Percentiles rank a stretch among this genome's conserved stretches.
Evolutionary conservation across 176 grass and related monocot genomes (phyloP).

Genomic region (Carex littledalei): DNA sequence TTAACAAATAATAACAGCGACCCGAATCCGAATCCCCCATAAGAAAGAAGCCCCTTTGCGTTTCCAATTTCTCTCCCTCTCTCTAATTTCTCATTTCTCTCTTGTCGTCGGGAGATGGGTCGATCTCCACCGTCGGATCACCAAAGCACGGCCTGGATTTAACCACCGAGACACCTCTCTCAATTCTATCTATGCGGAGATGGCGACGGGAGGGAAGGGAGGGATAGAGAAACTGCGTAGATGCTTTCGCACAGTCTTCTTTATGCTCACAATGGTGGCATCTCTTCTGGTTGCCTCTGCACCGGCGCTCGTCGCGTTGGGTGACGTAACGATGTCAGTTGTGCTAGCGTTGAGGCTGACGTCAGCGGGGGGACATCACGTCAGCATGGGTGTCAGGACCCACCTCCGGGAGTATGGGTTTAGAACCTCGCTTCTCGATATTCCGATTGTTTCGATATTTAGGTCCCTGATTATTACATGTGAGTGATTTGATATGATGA

Average conservation of each 20-base stretch:
- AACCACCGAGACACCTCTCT: background rate
- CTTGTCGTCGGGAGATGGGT: slow-evolving; percentile 2
- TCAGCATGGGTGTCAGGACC: slow-evolving; percentile 33
- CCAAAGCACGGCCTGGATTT: background rate
- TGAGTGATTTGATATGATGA: slow-evolving; percentile 20
- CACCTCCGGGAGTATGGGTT: slow-evolving; percentile 52
- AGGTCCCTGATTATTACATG: slow-evolving; percentile 71
- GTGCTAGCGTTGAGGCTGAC: slow-evolving; percentile 49
- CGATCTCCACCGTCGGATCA: slow-evolving; percentile 5
- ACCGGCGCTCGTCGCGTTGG: slow-evolving; percentile 64
- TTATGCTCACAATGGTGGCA: slow-evolving; percentile 68
- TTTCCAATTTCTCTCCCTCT: too few relatives aligned
- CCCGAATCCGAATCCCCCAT: background rate
- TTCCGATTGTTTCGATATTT: slow-evolving; percentile 74
- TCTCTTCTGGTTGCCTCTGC: slow-evolving; percentile 73
- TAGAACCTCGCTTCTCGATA: slow-evolving; percentile 73
- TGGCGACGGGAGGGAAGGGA: slow-evolving; percentile 69
- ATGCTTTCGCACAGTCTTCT: slow-evolving; percentile 47
- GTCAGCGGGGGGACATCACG: slow-evolving; percentile 32
- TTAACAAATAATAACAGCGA: background rate
- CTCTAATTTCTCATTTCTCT: slow-evolving; percentile 13
- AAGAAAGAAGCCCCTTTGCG: background rate
- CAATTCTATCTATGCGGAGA: slow-evolving; percentile 9
- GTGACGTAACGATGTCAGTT: slow-evolving; percentile 56
- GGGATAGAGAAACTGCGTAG: slow-evolving; percentile 53